A percentile compares a stretch with the other conserved stretches of the same genome.
Conservation (phyloP, 2,329 filamentous ascomycete species). For the Apiospora hydei region DNA sequence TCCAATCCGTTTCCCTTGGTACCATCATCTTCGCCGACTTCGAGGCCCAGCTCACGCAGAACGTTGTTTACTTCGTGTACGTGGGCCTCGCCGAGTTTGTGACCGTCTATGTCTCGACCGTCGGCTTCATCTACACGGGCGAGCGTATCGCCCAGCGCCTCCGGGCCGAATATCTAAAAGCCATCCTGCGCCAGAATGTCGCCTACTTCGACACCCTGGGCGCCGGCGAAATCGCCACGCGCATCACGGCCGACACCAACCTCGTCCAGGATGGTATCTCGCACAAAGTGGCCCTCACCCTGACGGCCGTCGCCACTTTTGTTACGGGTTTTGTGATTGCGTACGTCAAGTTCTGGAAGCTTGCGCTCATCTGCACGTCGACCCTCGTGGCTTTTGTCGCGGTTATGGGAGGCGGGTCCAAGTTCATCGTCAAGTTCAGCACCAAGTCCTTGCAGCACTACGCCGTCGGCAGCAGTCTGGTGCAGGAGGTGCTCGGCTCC, state of each 20-base stretch:
- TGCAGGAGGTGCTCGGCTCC: slow-evolving; percentile 92
- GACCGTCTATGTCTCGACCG: slow-evolving; percentile 31
- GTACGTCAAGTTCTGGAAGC: slow-evolving; percentile 19
- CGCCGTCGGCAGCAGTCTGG: slow-evolving; percentile 83
- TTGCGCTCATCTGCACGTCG: slow-evolving; percentile 10
- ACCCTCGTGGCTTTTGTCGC: slow-evolving; percentile 70
- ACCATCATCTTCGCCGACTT: not conserved
- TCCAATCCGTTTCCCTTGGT: not conserved
- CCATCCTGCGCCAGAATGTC: slow-evolving; percentile 37
- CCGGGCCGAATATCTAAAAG: slow-evolving; percentile 32
- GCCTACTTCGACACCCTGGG: slow-evolving; percentile 36
- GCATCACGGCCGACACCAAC: slow-evolving; percentile 33
- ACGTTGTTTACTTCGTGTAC: slow-evolving; percentile 32
- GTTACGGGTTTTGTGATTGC: slow-evolving; percentile 13
- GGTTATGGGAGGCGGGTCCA: slow-evolving; percentile 76
- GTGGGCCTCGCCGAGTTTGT: slow-evolving; percentile 32
- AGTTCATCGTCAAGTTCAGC: slow-evolving; percentile 80
- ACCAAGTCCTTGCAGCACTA: slow-evolving; percentile 80
- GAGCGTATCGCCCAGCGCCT: slow-evolving; percentile 32
- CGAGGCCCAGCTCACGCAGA: not conserved
- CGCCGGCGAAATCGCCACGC: slow-evolving; percentile 32
- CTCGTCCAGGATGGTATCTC: slow-evolving; percentile 33
- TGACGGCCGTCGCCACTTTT: slow-evolving; percentile 22
- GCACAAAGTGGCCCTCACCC: slow-evolving; percentile 29
- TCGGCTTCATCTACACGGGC: slow-evolving; percentile 34